Conservation (phyloP, 345 rosid species). For the Eucalyptus brandiana region DNA sequence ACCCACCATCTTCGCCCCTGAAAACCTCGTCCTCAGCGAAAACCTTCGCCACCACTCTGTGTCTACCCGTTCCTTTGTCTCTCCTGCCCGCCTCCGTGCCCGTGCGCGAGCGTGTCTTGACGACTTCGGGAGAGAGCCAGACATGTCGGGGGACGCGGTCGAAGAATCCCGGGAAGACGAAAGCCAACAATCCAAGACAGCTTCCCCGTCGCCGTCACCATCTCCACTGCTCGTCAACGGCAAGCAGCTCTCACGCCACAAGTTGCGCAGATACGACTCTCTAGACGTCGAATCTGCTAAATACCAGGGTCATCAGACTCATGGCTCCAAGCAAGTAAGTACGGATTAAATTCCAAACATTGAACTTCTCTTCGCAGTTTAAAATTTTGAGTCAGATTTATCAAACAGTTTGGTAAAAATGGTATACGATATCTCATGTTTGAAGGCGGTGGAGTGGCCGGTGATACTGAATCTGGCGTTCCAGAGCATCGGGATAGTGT, state of each 20-base stretch:
- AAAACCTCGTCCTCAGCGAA: not conserved
- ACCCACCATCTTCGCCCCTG: not conserved
- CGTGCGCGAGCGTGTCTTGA: not conserved
- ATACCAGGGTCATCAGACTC: not conserved
- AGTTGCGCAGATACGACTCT: slow-evolving; percentile 20
- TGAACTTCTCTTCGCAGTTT: not conserved
- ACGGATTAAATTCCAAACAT: not conserved
- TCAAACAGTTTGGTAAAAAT: not conserved
- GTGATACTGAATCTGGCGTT: slow-evolving; percentile 36
- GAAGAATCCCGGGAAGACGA: not conserved
- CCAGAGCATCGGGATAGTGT: slow-evolving; percentile 48
- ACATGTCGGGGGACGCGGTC: not conserved
- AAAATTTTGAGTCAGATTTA: not conserved
- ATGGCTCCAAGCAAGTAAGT: slow-evolving; percentile 6
- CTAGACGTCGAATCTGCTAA: slow-evolving; percentile 29
- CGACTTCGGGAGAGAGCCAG: not conserved
- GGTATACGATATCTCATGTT: not conserved
- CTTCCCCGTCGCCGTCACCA: not conserved
- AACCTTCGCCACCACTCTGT: not conserved
- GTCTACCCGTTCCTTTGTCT: not conserved
- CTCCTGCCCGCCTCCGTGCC: not conserved
- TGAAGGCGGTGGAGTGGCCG: slow-evolving; percentile 4
- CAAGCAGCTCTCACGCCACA: slow-evolving; percentile 1
- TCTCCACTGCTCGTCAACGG: not conserved
- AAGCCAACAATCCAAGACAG: not conserved